Percentiles rank a stretch among this genome's conserved stretches.
These are phyloP conservation scores for Tilletia walkeri DNA, from an alignment of 1,284 basidiomycete species.

Conservation along the genomic window DNA sequence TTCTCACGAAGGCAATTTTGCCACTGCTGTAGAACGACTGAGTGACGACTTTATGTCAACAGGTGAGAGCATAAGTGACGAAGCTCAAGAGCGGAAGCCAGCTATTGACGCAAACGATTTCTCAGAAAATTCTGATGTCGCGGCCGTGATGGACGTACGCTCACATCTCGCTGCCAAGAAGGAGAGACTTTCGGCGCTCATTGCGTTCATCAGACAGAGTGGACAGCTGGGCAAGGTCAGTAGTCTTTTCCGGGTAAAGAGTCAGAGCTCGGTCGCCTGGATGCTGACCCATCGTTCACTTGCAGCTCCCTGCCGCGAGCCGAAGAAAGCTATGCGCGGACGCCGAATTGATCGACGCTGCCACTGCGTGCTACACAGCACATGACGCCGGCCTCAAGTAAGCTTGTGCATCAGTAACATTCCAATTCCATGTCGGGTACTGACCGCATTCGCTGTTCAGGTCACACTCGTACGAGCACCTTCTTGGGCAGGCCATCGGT, in stretches of 20 bases:
- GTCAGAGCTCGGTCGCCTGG: background rate
- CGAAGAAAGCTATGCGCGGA: conserved; percentile 76
- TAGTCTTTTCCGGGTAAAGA: conserved; percentile 41
- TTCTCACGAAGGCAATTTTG: conserved; percentile 73
- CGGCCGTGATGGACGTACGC: conserved; percentile 65
- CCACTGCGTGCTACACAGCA: conserved; percentile 50
- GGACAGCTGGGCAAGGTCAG: conserved; percentile 53
- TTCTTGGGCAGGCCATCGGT: background rate
- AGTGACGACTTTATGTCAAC: conserved; percentile 61
- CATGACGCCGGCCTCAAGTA: conserved; percentile 67
- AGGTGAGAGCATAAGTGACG: background rate
- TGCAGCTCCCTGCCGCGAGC: conserved; percentile 75
- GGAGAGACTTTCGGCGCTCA: conserved; percentile 74
- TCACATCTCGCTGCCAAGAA: conserved; percentile 75
- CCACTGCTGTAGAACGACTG: conserved; percentile 68
- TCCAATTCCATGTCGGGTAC: background rate
- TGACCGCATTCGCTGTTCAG: background rate
- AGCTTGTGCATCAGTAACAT: conserved; percentile 24
- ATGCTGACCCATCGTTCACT: too few relatives aligned
- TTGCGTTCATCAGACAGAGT: conserved; percentile 68
- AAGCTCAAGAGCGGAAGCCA: too few relatives aligned
- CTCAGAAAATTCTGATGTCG: conserved; percentile 27
- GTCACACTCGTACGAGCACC: background rate
- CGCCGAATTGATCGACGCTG: conserved; percentile 82
- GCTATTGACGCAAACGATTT: background rate